Conservation (phyloP, 1,284 basidiomycete species). For the Vanrija pseudolonga region DNA sequence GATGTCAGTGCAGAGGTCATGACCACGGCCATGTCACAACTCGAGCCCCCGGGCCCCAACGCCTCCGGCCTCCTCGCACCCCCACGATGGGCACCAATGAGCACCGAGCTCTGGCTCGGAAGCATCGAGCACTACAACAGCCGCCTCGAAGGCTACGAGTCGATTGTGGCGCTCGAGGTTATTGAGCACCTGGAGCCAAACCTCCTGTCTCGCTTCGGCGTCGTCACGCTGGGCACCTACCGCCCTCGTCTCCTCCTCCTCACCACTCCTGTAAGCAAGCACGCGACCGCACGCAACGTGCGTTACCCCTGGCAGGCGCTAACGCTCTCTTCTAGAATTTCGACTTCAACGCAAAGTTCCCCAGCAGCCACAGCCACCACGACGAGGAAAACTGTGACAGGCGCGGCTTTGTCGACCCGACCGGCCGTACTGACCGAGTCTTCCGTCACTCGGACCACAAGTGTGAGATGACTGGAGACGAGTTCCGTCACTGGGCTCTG, state of each 20-base stretch:
- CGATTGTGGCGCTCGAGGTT: slow-evolving; percentile 83
- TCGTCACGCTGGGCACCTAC: slow-evolving; percentile 76
- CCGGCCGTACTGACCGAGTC: slow-evolving; percentile 59
- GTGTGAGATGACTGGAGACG: slow-evolving; percentile 83
- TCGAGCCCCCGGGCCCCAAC: slow-evolving; percentile 23
- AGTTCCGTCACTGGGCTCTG: slow-evolving; percentile 69
- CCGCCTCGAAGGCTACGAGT: slow-evolving; percentile 68
- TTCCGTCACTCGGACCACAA: slow-evolving; percentile 79
- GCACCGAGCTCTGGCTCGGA: slow-evolving; percentile 75
- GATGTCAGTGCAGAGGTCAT: slow-evolving; percentile 43
- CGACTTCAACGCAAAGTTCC: slow-evolving; percentile 79
- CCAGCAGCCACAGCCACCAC: slow-evolving; percentile 53
- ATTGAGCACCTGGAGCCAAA: slow-evolving; percentile 80
- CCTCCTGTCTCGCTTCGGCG: slow-evolving; percentile 71
- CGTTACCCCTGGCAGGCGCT: background rate
- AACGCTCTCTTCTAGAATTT: slow-evolving; percentile 31
- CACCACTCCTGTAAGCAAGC: slow-evolving; percentile 66
- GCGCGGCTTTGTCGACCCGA: slow-evolving; percentile 70
- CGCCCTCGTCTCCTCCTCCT: slow-evolving; percentile 73
- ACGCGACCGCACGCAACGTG: background rate
- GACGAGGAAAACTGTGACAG: slow-evolving; percentile 20
- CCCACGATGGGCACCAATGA: slow-evolving; percentile 68
- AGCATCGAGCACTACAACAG: slow-evolving; percentile 72
- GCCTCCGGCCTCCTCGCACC: slow-evolving; percentile 6
- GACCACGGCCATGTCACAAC: slow-evolving; percentile 31